These are phyloP conservation scores for Xylaria grammica DNA, from an alignment of 495 filamentous ascomycete genomes.

Conservation along the genomic window DNA sequence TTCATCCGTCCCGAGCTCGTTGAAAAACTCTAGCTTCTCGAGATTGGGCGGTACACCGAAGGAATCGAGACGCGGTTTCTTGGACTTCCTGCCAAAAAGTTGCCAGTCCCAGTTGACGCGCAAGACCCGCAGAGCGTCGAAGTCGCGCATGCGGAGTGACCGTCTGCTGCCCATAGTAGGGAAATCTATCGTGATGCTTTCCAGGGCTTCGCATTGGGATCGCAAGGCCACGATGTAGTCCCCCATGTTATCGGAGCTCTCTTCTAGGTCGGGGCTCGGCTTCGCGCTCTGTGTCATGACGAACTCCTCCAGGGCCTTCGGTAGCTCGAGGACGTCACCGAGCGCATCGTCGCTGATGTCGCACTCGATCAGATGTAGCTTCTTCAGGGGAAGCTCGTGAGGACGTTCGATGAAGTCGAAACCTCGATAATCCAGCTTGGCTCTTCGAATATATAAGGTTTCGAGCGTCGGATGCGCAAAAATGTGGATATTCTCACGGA, in stretches of 20 bases:
- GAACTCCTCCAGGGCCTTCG: slow-evolving; percentile 35
- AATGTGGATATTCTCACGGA: slow-evolving; percentile 44
- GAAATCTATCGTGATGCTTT: slow-evolving; percentile 39
- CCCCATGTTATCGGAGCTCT: slow-evolving; percentile 36
- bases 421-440: slow-evolving; percentile 35
- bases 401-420: slow-evolving; percentile 41
- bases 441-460: slow-evolving; percentile 33
- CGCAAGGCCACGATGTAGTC: slow-evolving; percentile 41
- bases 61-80: slow-evolving; percentile 36
- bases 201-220: slow-evolving; percentile 35
- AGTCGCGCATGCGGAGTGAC: slow-evolving; percentile 36
- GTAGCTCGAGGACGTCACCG: slow-evolving; percentile 39
- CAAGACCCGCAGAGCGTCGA: slow-evolving; percentile 28
- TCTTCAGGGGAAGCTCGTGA: slow-evolving; percentile 32
- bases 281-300: slow-evolving; percentile 35
- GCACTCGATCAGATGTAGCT: slow-evolving; percentile 39
- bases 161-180: slow-evolving; percentile 31
- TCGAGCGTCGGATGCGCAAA: slow-evolving; percentile 43
- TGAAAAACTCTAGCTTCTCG: slow-evolving; percentile 36
- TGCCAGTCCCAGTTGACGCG: slow-evolving; percentile 39
- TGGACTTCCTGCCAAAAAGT: slow-evolving; percentile 36
- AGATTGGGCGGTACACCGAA: slow-evolving; percentile 39
- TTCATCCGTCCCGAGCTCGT: slow-evolving; percentile 37
- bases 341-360: slow-evolving; percentile 45
- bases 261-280: slow-evolving; percentile 36